Evolutionary conservation across 805 yeast genomes (phyloP).

Genomic region (Saturnispora zaruensis): DNA sequence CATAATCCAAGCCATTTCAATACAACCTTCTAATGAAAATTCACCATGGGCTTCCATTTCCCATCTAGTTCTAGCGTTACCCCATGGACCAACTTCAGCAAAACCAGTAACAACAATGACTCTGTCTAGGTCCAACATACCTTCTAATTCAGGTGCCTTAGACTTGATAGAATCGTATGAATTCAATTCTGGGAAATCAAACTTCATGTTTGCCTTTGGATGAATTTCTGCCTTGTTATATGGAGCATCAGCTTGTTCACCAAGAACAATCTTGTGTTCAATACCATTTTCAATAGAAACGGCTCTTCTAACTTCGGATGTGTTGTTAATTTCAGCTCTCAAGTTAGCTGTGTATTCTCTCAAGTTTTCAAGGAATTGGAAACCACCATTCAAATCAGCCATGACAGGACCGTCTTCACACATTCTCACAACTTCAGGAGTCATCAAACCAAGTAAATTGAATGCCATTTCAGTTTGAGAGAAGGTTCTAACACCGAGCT

Average conservation of each 20-base stretch:
- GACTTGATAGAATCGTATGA: constrained; percentile 64
- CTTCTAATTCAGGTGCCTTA: constrained; percentile 69
- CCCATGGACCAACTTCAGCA: constrained; percentile 99
- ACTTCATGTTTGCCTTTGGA: constrained; percentile 93
- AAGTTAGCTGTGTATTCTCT: constrained; percentile 77
- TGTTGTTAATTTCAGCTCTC: constrained; percentile 68
- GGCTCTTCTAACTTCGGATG: constrained; percentile 89
- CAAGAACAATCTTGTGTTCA: constrained; percentile 78
- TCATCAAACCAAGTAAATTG: constrained; percentile 89
- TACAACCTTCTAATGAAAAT: constrained; percentile 93
- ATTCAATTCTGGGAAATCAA: constrained; percentile 86
- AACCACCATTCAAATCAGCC: constrained; percentile 99
- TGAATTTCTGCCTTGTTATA: constrained; percentile 68
- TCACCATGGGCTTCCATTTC: constrained; percentile 96
- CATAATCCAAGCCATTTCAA: constrained; percentile 99
- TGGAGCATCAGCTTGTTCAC: constrained; percentile 81
- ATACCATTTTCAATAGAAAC: constrained; percentile 89
- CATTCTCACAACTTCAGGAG: constrained; percentile 72
- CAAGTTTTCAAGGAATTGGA: constrained; percentile 86
- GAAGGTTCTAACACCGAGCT: constrained; percentile 93
- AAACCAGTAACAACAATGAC: constrained; percentile 96
- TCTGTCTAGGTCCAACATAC: constrained; percentile 83
- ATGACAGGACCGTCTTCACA: constrained; percentile 92
- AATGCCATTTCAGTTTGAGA: constrained; percentile 99
- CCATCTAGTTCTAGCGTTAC: constrained; percentile 98